Evolutionary conservation across 768 basidiomycete species (phyloP), one percentile per base, ranked within the genome.

Genomic region (Daedaleopsis sinensis): DNA sequence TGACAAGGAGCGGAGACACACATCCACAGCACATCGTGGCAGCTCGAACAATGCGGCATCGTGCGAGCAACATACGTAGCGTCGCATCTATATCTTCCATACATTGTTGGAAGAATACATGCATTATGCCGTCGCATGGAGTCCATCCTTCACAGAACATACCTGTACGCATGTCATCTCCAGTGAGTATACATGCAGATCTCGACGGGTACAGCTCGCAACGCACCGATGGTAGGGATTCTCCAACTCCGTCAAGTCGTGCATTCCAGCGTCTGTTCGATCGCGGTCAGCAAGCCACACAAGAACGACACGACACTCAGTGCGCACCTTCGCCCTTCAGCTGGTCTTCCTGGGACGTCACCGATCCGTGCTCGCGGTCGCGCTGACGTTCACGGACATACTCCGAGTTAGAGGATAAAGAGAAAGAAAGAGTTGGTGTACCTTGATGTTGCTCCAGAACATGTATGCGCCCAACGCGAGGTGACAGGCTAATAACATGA

Each of bases 391-490:
- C 50, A 7, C 3, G 37, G 7, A 15, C n/a, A 55, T 19, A 37
- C 44, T 11, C 8, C 8, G 4, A 12, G 3, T 12, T 1, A 21
- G 1, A 19, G 35, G 10, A 13, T 36, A 10, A 9, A 9, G 21
- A 1, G 7, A 6, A 8, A 27, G 5, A 23, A 10, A 12, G n/a
- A 5, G 5, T 19, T 36, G 23, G 11, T 10, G 21, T 11, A 66
- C 65, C 57, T 61, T 58, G 44, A 66, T 49, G 44, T 66, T 66
- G 54, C 62, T 63, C 59, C 59, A 55, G 23, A 59, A 47, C 65
- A 66, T 66, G 46, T 66, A 66, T 5, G 55, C 23, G 4, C 65
- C 65, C 11, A 66, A 56, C 12, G 54, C 38, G 23, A 63, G 50
- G 39, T 63, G 59, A 7, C 55, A 52, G 11, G 54, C 65, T 66